Evolutionary conservation across 768 basidiomycete genomes (phyloP), one percentile per base, ranked within the genome.

Genomic region (Crepidotus variabilis): DNA sequence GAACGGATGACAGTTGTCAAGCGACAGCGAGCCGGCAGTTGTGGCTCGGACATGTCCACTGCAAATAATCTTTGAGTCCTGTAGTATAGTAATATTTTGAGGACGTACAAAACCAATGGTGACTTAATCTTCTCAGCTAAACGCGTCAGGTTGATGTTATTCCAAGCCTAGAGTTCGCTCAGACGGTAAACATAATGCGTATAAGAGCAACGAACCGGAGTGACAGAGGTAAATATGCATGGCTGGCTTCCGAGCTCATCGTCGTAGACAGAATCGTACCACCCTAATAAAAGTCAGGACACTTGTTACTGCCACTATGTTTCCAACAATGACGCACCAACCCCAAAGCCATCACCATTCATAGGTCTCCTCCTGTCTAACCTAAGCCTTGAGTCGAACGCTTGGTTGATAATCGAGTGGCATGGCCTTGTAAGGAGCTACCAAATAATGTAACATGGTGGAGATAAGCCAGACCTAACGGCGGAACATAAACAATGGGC

Each of bases 61-160:
- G 50, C n/a, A 47, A 54, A 28, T 28, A 3, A 3, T 28, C 4
- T 28, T 8, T 4, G 28, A 3, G 8, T 8, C 28, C 8, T 28
- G 28, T 4, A 28, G 28, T 8, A 28, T 28, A 8, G 4, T 8
- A 28, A 8, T 8, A 3, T 28, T 8, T 28, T 28, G 28, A 20
- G 47, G 55, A 75, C 86, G 66, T 68, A 91, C 91, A 98, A 99
- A 53, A 98, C 93, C 36, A 99, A 78, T 1, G 94, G 92, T 1
- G 92, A 94, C 69, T 94, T 92, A 72, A 96, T 95, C 76, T 98
- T 98, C 72, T 98, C 95, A 0, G 97, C 96, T 28, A 99, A 72
- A 14, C 97, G 84, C n/a, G 82, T 83, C 46, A 99, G 80, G 68
- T 99, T 98, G 22, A 87, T 83, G 66, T 98, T 97, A 66, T 94